Evolutionary conservation across 169 alveolate species (phyloP).

Genomic region (Sarcocystis neurona): DNA sequence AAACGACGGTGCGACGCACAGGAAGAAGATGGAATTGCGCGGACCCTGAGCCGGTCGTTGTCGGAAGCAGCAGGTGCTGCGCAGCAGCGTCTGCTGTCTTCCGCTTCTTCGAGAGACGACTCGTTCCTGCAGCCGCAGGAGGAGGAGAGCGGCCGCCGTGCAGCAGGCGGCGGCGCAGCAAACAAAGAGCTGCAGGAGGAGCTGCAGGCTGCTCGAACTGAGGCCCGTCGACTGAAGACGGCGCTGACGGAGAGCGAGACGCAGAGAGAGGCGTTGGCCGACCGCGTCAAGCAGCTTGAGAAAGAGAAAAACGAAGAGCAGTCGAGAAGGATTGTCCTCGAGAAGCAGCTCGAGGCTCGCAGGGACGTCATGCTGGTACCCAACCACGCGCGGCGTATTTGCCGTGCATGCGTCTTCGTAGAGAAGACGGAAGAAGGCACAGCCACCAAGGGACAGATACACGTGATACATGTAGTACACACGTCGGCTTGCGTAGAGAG

Average conservation of each 20-base stretch:
- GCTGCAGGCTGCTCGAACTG: not conserved
- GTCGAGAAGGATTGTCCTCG: not conserved
- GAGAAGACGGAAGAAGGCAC: not conserved
- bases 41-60: not conserved
- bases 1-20: not conserved
- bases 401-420: too few species aligned
- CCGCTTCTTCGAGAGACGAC: too few species aligned
- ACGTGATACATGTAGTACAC: not conserved
- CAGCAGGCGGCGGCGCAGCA: not conserved
- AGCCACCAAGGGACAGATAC: not conserved
- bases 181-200: constrained; percentile 9
- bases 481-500: too few species aligned
- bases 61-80: not conserved
- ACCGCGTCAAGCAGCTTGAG: not conserved
- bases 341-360: not conserved
- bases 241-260: constrained; percentile 26
- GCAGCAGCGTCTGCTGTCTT: not conserved
- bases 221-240: not conserved
- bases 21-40: too few species aligned
- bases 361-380: constrained; percentile 1
- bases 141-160: not conserved
- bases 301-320: not conserved
- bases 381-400: too few species aligned
- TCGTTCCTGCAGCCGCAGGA: not conserved
- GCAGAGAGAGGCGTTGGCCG: not conserved